Conservation (phyloP, 176 grass and related monocot genomes). For the Sorghum bicolor region Sorghum_bicolor_NCBIv3 NC_012876.2:5407501-5408000, state of each 20-base stretch:
- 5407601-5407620: too few relatives aligned
- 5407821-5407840: background rate
- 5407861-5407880: constrained; percentile 62
- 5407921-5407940: constrained; percentile 73
- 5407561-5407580: background rate
- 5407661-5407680: background rate
- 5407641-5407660: background rate
- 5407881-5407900: constrained; percentile 99
- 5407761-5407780: background rate
- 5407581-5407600: too few relatives aligned
- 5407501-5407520: constrained; percentile 37
- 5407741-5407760: background rate
- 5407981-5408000: constrained; percentile 99
- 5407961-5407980: constrained; percentile 92
- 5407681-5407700: background rate
- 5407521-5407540: background rate
- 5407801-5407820: background rate
- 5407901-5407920: constrained; percentile 74
- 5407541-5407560: background rate
- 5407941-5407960: constrained; percentile 94
- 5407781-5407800: background rate
- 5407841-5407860: background rate
- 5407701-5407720: background rate
- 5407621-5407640: background rate
- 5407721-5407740: background rate